Evolutionary conservation across 257 asterid species (phyloP).

Genomic region (Striga asiatica): DNA sequence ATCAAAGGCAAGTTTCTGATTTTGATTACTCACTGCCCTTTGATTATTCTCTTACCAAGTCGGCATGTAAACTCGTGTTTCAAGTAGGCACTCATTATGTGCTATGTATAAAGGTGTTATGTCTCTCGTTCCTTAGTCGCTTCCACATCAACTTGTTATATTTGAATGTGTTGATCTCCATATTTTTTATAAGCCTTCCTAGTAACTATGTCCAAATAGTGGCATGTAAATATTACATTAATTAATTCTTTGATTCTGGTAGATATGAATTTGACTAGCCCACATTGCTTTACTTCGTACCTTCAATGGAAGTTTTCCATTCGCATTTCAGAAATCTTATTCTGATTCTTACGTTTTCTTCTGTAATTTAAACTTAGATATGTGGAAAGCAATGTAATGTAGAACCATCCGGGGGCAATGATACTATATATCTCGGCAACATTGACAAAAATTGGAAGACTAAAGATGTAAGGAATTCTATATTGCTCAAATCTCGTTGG

Average conservation of each 20-base stretch:
- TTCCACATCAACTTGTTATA: background rate
- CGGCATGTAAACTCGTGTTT: too few species aligned
- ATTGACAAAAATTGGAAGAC: constrained; percentile 60
- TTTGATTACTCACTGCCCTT: too few species aligned
- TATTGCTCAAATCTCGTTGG: constrained; percentile 10
- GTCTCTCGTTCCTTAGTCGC: background rate
- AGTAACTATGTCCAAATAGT: background rate
- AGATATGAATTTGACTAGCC: background rate
- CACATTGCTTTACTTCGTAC: background rate
- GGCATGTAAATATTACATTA: background rate
- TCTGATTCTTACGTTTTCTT: constrained; percentile 20
- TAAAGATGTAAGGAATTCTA: constrained; percentile 46
- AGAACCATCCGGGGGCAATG: constrained; percentile 46
- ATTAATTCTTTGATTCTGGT: background rate
- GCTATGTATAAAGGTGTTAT: too few species aligned
- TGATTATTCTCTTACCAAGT: too few species aligned
- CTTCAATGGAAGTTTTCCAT: background rate
- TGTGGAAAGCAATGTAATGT: constrained; percentile 51
- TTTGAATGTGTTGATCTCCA: background rate
- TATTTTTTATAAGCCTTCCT: background rate
- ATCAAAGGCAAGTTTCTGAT: too few species aligned
- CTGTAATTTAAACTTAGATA: constrained; percentile 31
- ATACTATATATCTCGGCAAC: constrained; percentile 59
- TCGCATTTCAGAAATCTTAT: background rate
- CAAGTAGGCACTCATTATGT: too few species aligned